Evolutionary conservation across 2,329 filamentous ascomycete genomes (phyloP).

Genomic region (Fusarium decemcellulare): DNA sequence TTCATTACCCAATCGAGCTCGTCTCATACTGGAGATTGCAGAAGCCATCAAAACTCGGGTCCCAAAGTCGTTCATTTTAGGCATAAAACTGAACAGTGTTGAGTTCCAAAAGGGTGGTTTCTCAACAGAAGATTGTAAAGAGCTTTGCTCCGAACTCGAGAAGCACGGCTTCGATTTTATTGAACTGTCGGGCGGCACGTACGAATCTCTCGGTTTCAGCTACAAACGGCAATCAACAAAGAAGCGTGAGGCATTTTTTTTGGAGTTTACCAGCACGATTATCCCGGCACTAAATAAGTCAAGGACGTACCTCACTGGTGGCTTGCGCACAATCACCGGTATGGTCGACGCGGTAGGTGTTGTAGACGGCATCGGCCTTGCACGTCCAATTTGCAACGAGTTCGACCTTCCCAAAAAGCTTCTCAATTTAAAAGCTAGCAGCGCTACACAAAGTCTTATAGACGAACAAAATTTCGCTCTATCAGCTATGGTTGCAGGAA

Average conservation of each 20-base stretch:
- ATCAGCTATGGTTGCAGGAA: too few species aligned
- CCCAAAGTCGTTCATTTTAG: constrained; percentile 56
- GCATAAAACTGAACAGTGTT: constrained; percentile 70
- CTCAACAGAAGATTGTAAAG: constrained; percentile 63
- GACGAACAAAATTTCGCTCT: too few species aligned
- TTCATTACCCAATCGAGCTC: constrained; percentile 56
- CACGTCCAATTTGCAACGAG: too few species aligned
- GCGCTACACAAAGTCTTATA: too few species aligned
- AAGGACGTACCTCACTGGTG: constrained; percentile 70
- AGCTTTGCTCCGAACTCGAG: constrained; percentile 63
- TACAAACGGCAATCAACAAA: constrained; percentile 67
- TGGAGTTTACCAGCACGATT: constrained; percentile 70
- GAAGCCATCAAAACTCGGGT: constrained; percentile 50
- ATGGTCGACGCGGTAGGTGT: constrained; percentile 70
- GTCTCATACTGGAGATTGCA: constrained; percentile 60
- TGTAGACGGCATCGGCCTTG: constrained; percentile 73
- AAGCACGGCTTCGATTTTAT: constrained; percentile 67
- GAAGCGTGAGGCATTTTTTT: constrained; percentile 70
- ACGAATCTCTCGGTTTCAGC: constrained; percentile 64
- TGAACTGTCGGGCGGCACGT: constrained; percentile 72
- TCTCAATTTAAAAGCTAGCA: too few species aligned
- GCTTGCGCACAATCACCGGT: constrained; percentile 65
- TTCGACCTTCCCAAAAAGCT: too few species aligned
- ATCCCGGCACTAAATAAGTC: constrained; percentile 61
- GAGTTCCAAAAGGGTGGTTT: constrained; percentile 68